Evolutionary conservation across 2,329 filamentous ascomycete genomes (phyloP).

Genomic region (Xylaria sp.): DNA sequence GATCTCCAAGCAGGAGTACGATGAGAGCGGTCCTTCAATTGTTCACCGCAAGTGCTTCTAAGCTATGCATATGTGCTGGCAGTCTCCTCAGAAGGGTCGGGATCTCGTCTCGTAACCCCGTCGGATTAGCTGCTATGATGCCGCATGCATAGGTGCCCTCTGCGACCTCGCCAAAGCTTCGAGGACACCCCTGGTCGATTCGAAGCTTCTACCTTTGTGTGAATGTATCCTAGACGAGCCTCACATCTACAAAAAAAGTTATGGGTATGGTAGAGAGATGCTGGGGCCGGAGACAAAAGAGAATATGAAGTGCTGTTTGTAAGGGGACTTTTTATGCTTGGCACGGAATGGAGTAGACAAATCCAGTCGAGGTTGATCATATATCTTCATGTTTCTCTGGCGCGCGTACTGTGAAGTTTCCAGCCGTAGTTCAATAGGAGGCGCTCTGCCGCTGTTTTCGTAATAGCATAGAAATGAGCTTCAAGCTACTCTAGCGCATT

Average conservation of each 20-base stretch:
- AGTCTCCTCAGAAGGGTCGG: slow-evolving; percentile 3
- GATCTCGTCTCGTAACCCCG: slow-evolving; percentile 18
- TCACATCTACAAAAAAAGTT: slow-evolving; percentile 65
- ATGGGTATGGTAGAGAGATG: slow-evolving; percentile 63
- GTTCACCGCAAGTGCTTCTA: slow-evolving; percentile 99
- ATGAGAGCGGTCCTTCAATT: slow-evolving; percentile 99
- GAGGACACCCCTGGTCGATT: slow-evolving; percentile 58
- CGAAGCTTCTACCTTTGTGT: slow-evolving; percentile 58
- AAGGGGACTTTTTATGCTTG: slow-evolving; percentile 59
- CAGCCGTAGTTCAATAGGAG: slow-evolving; percentile 28
- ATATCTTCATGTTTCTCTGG: slow-evolving; percentile 63
- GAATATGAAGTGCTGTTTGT: slow-evolving; percentile 61
- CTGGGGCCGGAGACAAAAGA: slow-evolving; percentile 57
- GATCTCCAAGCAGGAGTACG: slow-evolving; percentile 99
- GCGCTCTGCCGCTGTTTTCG: background rate
- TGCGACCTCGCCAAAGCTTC: slow-evolving; percentile 55
- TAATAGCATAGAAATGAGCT: slow-evolving; percentile 4
- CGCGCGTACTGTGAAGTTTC: slow-evolving; percentile 47
- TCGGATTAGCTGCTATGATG: slow-evolving; percentile 38
- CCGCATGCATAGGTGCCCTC: slow-evolving; percentile 45
- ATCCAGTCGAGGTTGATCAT: slow-evolving; percentile 67
- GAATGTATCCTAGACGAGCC: slow-evolving; percentile 62
- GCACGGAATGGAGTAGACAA: slow-evolving; percentile 60
- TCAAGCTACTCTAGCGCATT: background rate
- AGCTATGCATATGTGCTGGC: slow-evolving; percentile 63